phyloP scores from a whole-genome alignment of 106 monocot species.

The Dioscorea alata region DNA sequence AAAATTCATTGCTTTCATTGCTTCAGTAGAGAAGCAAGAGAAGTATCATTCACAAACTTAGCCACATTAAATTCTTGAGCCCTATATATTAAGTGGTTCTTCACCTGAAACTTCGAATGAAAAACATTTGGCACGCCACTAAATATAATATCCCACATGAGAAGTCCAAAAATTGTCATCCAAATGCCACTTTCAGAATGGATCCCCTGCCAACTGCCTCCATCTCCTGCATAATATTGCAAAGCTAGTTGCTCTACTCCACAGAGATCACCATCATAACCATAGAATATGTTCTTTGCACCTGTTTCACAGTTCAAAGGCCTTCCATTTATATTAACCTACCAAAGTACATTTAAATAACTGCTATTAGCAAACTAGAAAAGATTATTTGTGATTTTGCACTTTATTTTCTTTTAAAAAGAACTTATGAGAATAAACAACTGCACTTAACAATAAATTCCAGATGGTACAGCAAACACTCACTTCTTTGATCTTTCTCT shows the following conservation, averaged over 20 bases:
- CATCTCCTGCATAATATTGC: conserved; percentile 84
- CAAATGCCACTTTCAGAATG: conserved; percentile 97
- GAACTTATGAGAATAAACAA: no score
- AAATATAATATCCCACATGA: conserved; percentile 95
- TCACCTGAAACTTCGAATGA: conserved; percentile 84
- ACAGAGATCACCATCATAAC: conserved; percentile 72
- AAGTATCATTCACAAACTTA: no score
- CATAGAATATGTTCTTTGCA: conserved; percentile 73
- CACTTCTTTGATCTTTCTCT: conserved; percentile 69
- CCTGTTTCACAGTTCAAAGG: conserved; percentile 69
- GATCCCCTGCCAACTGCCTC: conserved; percentile 76
- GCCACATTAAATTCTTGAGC: no score
- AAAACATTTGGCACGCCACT: conserved; percentile 74
- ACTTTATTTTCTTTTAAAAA: no score
- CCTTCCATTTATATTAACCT: conserved; percentile 74
- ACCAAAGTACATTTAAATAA: background rate
- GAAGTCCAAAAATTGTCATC: conserved; percentile 87
- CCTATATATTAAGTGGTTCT: no score
- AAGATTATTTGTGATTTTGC: background rate
- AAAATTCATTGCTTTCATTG: no score
- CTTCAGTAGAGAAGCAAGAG: no score
- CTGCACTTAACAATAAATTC: background rate
- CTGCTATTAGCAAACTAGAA: background rate
- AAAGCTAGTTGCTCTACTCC: conserved; percentile 87
- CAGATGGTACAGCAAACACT: background rate